phyloP scores from a whole-genome alignment of 2,329 filamentous ascomycete genomes.

The Ophiostoma fasciatum region DNA sequence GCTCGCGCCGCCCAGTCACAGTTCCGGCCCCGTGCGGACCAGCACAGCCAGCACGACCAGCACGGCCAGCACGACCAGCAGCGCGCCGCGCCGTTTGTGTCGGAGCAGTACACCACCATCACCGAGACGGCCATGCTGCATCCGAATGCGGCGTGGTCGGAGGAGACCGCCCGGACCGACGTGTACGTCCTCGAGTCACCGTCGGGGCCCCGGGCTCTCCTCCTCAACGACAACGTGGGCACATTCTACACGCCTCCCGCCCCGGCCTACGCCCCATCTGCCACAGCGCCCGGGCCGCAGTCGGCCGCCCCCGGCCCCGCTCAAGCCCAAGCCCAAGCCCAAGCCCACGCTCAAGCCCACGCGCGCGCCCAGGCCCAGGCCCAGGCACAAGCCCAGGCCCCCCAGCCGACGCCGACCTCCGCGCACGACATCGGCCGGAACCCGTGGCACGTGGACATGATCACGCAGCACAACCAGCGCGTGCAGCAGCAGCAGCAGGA shows the following conservation, averaged over 20 bases:
- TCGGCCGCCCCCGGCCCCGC: too few species aligned
- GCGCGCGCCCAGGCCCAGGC: too few species aligned
- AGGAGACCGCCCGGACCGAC: constrained; percentile 23
- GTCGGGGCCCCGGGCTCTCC: constrained; percentile 39
- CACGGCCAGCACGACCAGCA: too few species aligned
- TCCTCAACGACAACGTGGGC: constrained; percentile 36
- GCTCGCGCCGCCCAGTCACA: too few species aligned
- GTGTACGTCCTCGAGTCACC: constrained; percentile 49
- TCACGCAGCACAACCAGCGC: constrained; percentile 1
- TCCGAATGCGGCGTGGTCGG: too few species aligned
- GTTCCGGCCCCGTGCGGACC: too few species aligned
- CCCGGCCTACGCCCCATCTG: too few species aligned
- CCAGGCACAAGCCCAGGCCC: too few species aligned
- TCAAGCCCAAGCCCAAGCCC: too few species aligned
- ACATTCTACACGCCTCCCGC: constrained; percentile 31
- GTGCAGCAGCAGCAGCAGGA: constrained; percentile 5
- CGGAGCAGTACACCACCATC: not conserved
- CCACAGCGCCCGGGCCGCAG: too few species aligned
- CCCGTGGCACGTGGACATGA: not conserved
- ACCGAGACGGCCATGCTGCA: too few species aligned
- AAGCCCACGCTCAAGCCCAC: too few species aligned
- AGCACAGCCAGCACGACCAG: not conserved
- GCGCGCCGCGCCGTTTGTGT: not conserved
- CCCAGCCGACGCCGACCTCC: not conserved
- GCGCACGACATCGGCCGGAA: not conserved